Evolutionary conservation across 1,284 basidiomycete species (phyloP), one percentile per base, ranked within the genome.

Genomic region (Cutaneotrichosporon arboriforme): DNA sequence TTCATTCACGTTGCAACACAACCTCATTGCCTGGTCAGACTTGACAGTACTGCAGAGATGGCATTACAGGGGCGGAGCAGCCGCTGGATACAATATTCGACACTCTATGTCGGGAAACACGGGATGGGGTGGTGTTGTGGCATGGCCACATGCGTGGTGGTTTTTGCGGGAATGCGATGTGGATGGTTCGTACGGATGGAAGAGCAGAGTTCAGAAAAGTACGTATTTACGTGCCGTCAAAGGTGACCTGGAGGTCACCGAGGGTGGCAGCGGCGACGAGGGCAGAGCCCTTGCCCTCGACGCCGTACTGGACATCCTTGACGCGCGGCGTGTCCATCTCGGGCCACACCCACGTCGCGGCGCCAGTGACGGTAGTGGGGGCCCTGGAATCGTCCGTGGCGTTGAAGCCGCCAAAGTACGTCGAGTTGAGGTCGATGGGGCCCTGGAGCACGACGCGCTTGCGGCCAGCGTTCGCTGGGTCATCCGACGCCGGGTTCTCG

Each of bases 211-310:
- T 15, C 3, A n/a, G n/a, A n/a, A n/a, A n/a, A n/a, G n/a, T n/a
- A n/a, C n/a, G n/a, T n/a, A n/a, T 10, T 26, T 60, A 66, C 13
- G 58, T 57, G 21, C 69, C 71, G 52, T 73, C 69, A 55, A 71
- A 66, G 0, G 59, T 62, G 10, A 72, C 49, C 26, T 55, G 54
- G n/a, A 72, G 59, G 50, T 73, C 64, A 5, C 68, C 71, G 51
- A 66, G 70, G 8, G 60, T 60, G 12, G 66, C 64, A 17, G 67
- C 20, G 12, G 67, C 56, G 13, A 68, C 56, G 17, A 72, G 51
- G 33, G 65, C 55, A 39, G 59, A 67, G 8, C 59, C 62, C 18
- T 46, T 36, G 12, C 52, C 59, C 45, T 65, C 66, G 20, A 20
- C 15, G 14, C 23, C 31, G 8, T 45, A 9, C 46, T 63, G 59